A percentile compares a stretch with the other conserved stretches of the same genome.
Conservation (phyloP, 1,284 basidiomycete genomes). For the Ceratobasidium sp. region DNA sequence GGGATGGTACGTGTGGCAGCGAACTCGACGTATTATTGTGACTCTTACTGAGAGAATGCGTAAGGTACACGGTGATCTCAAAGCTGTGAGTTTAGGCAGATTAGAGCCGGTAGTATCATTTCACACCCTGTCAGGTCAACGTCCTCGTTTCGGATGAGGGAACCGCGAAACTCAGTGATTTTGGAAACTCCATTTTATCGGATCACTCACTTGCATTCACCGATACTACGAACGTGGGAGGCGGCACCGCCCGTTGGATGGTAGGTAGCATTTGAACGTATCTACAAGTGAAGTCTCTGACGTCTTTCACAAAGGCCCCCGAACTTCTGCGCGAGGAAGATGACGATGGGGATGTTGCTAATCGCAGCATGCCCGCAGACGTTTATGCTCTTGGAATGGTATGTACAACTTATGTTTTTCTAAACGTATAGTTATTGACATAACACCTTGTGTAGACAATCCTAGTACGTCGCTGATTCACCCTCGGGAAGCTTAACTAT, state of each 20-base stretch:
- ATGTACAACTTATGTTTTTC: background rate
- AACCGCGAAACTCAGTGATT: constrained; percentile 16
- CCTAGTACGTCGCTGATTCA: background rate
- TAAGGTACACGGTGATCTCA: constrained; percentile 20
- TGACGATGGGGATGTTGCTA: background rate
- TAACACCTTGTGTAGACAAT: background rate
- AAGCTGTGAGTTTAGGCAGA: background rate
- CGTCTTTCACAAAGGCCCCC: background rate
- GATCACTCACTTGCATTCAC: constrained; percentile 1
- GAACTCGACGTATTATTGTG: background rate
- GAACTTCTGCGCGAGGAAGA: background rate
- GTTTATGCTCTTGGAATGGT: constrained; percentile 33
- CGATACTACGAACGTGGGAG: constrained; percentile 2
- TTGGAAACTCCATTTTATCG: constrained; percentile 12
- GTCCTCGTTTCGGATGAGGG: constrained; percentile 22
- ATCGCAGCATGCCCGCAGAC: constrained; percentile 23
- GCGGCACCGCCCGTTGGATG: constrained; percentile 22
- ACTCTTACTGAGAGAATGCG: background rate
- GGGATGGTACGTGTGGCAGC: background rate
- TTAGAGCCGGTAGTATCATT: too few relatives aligned
- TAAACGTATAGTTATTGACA: too few relatives aligned
- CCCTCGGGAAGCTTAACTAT: background rate
- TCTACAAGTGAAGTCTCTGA: background rate
- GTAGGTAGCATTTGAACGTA: background rate
- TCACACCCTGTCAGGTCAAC: background rate